A percentile compares a stretch with the other conserved stretches of the same genome.
phyloP scores from a whole-genome alignment of 2,329 filamentous ascomycete genomes.

The Aspergillus pseudoterreus region DNA sequence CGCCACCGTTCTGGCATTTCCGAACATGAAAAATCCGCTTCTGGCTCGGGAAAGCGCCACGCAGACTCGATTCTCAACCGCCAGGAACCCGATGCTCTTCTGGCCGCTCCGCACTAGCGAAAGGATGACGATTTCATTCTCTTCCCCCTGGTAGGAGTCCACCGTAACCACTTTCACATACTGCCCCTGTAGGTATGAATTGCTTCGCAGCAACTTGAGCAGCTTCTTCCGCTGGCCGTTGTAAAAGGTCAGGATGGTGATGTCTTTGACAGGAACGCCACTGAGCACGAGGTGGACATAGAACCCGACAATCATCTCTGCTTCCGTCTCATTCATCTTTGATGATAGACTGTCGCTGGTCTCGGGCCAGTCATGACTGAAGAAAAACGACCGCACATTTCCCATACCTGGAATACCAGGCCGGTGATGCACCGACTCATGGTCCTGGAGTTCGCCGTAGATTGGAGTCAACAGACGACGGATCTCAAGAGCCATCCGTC shows the following conservation, averaged over 20 bases:
- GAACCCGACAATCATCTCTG: slow-evolving; percentile 70
- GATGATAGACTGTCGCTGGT: slow-evolving; percentile 60
- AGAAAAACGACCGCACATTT: slow-evolving; percentile 57
- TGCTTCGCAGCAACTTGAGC: slow-evolving; percentile 41
- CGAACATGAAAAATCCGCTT: slow-evolving; percentile 79
- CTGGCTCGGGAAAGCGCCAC: slow-evolving; percentile 68
- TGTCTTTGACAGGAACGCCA: slow-evolving; percentile 55
- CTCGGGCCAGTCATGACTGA: slow-evolving; percentile 64
- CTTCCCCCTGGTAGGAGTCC: slow-evolving; percentile 86
- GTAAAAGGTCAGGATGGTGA: slow-evolving; percentile 85
- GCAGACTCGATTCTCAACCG: slow-evolving; percentile 60
- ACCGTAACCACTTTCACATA: slow-evolving; percentile 69
- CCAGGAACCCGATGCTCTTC: slow-evolving; percentile 67
- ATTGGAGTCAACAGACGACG: slow-evolving; percentile 59
- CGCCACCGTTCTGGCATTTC: slow-evolving; percentile 60
- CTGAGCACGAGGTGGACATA: slow-evolving; percentile 70
- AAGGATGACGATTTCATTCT: slow-evolving; percentile 78
- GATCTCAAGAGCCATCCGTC: slow-evolving; percentile 69
- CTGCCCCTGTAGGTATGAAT: slow-evolving; percentile 43
- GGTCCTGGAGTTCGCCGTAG: slow-evolving; percentile 58
- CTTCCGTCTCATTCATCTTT: slow-evolving; percentile 67
- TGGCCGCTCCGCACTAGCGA: slow-evolving; percentile 73
- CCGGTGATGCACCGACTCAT: slow-evolving; percentile 53
- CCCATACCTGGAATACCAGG: slow-evolving; percentile 62
- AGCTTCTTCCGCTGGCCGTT: slow-evolving; percentile 73